Conservation (phyloP, 2,329 filamentous ascomycete species). For the Diaporthe sp. region DNA sequence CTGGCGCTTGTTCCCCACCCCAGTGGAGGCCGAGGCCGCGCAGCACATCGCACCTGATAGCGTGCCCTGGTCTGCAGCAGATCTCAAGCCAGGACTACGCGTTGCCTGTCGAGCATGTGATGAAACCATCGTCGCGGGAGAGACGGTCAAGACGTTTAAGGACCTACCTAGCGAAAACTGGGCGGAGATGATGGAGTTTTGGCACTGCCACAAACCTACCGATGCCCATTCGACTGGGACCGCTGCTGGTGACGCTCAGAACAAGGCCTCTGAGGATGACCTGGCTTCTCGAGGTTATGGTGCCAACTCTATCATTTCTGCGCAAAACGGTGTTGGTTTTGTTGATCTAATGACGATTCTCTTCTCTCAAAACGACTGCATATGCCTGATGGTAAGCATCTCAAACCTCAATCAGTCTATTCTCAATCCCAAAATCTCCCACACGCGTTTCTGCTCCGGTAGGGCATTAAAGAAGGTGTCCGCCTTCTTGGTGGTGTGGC, state of each 20-base stretch:
- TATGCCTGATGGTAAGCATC: constrained; percentile 55
- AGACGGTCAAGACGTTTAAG: constrained; percentile 74
- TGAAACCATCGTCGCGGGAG: constrained; percentile 47
- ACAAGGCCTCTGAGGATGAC: constrained; percentile 57
- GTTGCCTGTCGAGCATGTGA: constrained; percentile 38
- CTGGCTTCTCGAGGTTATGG: constrained; percentile 81
- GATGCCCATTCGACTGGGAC: not conserved
- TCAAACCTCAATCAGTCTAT: constrained; percentile 39
- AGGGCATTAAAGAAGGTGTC: constrained; percentile 76
- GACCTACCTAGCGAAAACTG: constrained; percentile 96
- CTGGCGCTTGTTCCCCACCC: constrained; percentile 40
- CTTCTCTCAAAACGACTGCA: constrained; percentile 77
- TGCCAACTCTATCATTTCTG: constrained; percentile 81
- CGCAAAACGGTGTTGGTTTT: constrained; percentile 77
- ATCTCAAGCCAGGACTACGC: constrained; percentile 25
- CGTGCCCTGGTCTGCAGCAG: constrained; percentile 39
- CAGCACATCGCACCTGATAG: constrained; percentile 52
- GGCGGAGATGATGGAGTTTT: constrained; percentile 99
- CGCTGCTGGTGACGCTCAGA: constrained; percentile 36
- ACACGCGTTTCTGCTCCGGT: not conserved
- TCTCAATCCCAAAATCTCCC: constrained; percentile 32
- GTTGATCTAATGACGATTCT: constrained; percentile 87
- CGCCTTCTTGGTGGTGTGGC: constrained; percentile 67
- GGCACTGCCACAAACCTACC: constrained; percentile 95
- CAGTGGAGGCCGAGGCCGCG: constrained; percentile 49